Evolutionary conservation across 1,139 yeast genomes (phyloP).

Genomic region (Eremothecium sinecaudum): DNA sequence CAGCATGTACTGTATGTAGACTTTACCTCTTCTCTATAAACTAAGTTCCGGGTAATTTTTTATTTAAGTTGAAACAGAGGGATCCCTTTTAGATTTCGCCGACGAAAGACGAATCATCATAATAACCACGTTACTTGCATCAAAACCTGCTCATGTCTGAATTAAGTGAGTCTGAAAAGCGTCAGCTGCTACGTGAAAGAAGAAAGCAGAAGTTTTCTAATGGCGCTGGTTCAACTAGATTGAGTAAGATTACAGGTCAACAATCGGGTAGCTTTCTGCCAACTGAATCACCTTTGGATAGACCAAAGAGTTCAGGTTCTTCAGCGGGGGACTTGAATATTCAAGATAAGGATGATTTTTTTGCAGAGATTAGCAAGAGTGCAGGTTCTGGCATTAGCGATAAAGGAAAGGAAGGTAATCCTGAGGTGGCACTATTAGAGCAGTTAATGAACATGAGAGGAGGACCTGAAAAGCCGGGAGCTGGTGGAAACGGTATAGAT

Average conservation of each 20-base stretch:
- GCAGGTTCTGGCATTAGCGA: slow-evolving; percentile 8
- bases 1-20: no score
- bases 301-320: slow-evolving; percentile 5
- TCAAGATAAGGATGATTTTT: slow-evolving; percentile 12
- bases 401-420: slow-evolving; percentile 5
- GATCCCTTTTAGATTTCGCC: no score
- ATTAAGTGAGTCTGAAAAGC: slow-evolving; percentile 52
- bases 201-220: slow-evolving; percentile 59
- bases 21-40: no score
- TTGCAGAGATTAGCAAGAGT: slow-evolving; percentile 17
- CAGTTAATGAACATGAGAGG: slow-evolving; percentile 10
- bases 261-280: slow-evolving; percentile 29
- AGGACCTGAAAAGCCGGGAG: slow-evolving; percentile 5
- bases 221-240: slow-evolving; percentile 48
- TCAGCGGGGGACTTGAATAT: neutral
- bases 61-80: no score
- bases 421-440: slow-evolving; percentile 10
- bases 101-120: no score
- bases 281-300: slow-evolving; percentile 29
- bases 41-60: no score
- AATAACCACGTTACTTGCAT: no score
- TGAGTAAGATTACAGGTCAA: slow-evolving; percentile 43
- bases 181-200: slow-evolving; percentile 53
- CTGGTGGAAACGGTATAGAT: slow-evolving; percentile 17
- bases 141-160: slow-evolving; percentile 20